A percentile compares a stretch with the other conserved stretches of the same genome.
Evolutionary conservation across 495 filamentous ascomycete species (phyloP).

Genomic region (Neurospora sublineolata): DNA sequence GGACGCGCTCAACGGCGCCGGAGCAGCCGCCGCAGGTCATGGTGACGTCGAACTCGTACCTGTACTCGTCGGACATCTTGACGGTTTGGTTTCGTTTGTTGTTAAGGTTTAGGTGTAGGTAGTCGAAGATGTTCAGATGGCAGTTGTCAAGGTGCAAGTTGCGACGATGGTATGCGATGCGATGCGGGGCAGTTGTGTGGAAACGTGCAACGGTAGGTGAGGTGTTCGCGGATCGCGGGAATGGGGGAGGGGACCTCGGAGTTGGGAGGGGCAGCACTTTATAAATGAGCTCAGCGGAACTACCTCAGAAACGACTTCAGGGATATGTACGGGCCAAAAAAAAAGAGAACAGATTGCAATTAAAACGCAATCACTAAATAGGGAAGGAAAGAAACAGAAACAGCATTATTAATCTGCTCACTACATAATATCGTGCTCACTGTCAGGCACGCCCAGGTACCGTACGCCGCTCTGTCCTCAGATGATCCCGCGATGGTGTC

Average conservation of each 20-base stretch:
- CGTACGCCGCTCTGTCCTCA: neutral
- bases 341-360: neutral
- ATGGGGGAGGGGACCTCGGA: neutral
- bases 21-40: slow-evolving; percentile 59
- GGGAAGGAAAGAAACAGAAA: neutral
- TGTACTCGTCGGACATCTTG: slow-evolving; percentile 17
- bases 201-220: neutral
- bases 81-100: slow-evolving; percentile 8
- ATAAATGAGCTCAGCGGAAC: neutral
- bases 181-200: neutral
- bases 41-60: slow-evolving; percentile 54
- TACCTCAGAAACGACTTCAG: neutral
- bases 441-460: neutral
- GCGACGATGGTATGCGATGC: neutral
- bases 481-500: neutral
- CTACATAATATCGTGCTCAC: neutral
- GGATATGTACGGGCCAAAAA: neutral
- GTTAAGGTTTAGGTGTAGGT: neutral
- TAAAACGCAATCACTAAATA: neutral
- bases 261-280: neutral
- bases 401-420: slow-evolving; percentile 9
- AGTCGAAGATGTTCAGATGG: neutral
- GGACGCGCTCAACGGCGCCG: slow-evolving; percentile 66
- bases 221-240: neutral
- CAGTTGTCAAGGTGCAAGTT: neutral